These are phyloP conservation scores for Teunomyces kruisii DNA, from an alignment of 805 yeast species.

Conservation along the genomic window DNA sequence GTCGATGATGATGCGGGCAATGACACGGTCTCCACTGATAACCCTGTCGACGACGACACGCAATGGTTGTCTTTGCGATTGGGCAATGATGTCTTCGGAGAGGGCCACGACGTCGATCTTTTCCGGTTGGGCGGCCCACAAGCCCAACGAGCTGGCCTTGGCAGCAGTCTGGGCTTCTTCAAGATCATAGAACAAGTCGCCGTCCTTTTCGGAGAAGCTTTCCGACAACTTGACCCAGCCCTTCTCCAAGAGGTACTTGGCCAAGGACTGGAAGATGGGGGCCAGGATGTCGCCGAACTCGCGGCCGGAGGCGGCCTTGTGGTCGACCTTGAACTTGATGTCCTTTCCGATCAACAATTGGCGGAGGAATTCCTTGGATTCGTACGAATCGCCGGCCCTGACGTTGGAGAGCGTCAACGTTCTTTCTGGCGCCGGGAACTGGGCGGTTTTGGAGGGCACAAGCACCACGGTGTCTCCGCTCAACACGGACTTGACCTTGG, in stretches of 20 bases:
- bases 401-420: slow-evolving; percentile 64
- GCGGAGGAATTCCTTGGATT: slow-evolving; percentile 62
- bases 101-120: slow-evolving; percentile 25
- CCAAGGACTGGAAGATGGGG: slow-evolving; percentile 61
- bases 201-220: slow-evolving; percentile 39
- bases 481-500: slow-evolving; percentile 67
- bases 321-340: slow-evolving; percentile 57
- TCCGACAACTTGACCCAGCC: slow-evolving; percentile 68
- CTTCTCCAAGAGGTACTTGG: slow-evolving; percentile 51
- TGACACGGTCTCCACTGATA: slow-evolving; percentile 74
- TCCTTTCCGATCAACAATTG: slow-evolving; percentile 63
- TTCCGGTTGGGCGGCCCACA: slow-evolving; percentile 43
- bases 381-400: slow-evolving; percentile 58
- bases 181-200: slow-evolving; percentile 43
- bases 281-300: slow-evolving; percentile 73
- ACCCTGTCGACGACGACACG: slow-evolving; percentile 72
- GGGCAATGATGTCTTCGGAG: slow-evolving; percentile 30
- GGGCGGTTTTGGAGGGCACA: slow-evolving; percentile 45
- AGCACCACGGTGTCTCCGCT: slow-evolving; percentile 72
- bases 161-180: slow-evolving; percentile 51
- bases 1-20: slow-evolving; percentile 54
- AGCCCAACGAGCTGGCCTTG: slow-evolving; percentile 46
- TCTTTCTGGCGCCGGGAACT: slow-evolving; percentile 54
- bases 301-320: slow-evolving; percentile 50
- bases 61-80: slow-evolving; percentile 42